Base-by-base conservation (phyloP, 345 rosid genomes). In the Draba incana region DNA sequence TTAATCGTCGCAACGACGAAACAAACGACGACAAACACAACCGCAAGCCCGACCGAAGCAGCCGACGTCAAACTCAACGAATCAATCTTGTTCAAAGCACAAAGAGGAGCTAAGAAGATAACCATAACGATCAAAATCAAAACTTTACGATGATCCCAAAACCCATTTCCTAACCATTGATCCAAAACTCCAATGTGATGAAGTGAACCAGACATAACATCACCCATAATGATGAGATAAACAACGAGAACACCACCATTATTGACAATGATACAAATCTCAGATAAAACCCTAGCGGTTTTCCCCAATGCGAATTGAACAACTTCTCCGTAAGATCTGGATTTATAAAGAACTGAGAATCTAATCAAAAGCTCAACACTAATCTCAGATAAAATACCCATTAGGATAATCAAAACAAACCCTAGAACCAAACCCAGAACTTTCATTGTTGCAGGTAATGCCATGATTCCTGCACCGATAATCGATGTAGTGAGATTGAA, bases 391-490 rank as follows among this genome's bases (percentile, higher is more conserved):
- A 94, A 30, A 58, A 91, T 48, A 0, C 88, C 99, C 80, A 94
- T 89, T n/a, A 94, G 13, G 35, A 94, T 9, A 10, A 94, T 91
- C 77, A 94, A 58, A 30, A 87, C 10, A 57, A 85, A 35, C 59
- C 98, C 98, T 31, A 85, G 67, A 58, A 81, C 58, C 80, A 94
- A 47, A 27, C 99, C 98, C 23, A 94, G 90, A 69, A 94, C 92
- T 79, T 94, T 91, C 95, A 94, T 86, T 8, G 96, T 84, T 16
- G 99, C 98, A 2, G 99, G 99, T 73, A 94, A 82, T 72, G 99
- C 98, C 99, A 94, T 94, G 62, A 94, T 91, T 57, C 99, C 99
- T 13, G 99, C 99, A 11, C 99, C 99, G 66, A 94, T 86, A 67
- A 94, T 78, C 0, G 99, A 59, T 3, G 99, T 94, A 50, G 99